These are phyloP conservation scores for Eucalyptus sp. DNA, from an alignment of 345 rosid genomes.

Conservation along the genomic window DNA sequence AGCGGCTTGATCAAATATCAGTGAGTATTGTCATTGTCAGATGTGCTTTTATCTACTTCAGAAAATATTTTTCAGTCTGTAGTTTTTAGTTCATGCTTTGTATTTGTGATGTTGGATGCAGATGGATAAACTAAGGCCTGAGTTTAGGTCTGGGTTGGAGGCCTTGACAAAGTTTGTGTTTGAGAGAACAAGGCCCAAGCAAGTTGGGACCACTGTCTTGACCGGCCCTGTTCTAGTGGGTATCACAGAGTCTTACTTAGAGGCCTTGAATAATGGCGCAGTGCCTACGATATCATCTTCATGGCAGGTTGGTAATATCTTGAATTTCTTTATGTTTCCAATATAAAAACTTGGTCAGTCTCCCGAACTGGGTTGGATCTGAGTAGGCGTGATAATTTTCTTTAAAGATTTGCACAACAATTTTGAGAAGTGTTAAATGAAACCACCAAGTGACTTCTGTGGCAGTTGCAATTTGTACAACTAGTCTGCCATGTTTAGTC, in stretches of 20 bases:
- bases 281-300: conserved; percentile 97
- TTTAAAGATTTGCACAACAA: background rate
- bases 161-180: conserved; percentile 93
- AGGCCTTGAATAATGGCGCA: conserved; percentile 96
- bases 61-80: background rate
- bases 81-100: background rate
- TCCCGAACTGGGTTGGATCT: background rate
- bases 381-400: background rate
- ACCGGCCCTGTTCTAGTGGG: conserved; percentile 95
- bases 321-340: background rate
- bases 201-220: conserved; percentile 81
- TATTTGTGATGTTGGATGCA: conserved; percentile 9
- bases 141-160: conserved; percentile 80
- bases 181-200: conserved; percentile 98
- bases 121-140: conserved; percentile 75
- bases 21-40: conserved; percentile 28
- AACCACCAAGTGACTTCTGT: background rate
- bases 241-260: conserved; percentile 78
- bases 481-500: background rate
- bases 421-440: background rate
- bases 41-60: background rate
- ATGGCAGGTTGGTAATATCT: conserved; percentile 72
- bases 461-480: background rate
- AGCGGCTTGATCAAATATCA: conserved; percentile 74
- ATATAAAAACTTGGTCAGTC: background rate